Evolutionary conservation across 2,329 filamentous ascomycete species (phyloP), one percentile per base, ranked within the genome.

Genomic region (Teratosphaeria viscida): DNA sequence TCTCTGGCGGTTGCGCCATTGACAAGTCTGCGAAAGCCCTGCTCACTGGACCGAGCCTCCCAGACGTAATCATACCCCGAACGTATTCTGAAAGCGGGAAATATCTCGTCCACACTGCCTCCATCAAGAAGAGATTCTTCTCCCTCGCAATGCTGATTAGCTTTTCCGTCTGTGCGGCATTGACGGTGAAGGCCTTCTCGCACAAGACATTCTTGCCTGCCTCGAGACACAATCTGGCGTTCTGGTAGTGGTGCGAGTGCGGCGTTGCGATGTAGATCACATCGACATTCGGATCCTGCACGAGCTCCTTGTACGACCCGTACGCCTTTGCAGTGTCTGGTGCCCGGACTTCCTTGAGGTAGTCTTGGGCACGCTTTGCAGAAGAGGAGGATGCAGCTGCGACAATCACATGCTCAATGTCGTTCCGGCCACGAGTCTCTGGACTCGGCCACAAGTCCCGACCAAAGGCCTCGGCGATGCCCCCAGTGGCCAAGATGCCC

Each of bases 161-260:
- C 71, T 85, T 85, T 74, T 83, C 84, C 27, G 88, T 79, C 75
- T 96, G 91, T 10, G 84, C 79, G 2, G 88, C 90, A 64, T 87
- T 95, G 63, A 92, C 88, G 1, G 90, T 95, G 68, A 96, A 86
- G 0, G 91, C 84, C 79, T 96, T 96, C 75, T 96, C 91, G 74
- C 90, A 95, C 37, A 96, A 82, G 34, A 96, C 90, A 68, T 92
- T 82, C 80, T 95, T 96, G 68, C 89, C 88, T 7, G 88, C 88
- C 65, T 89, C 82, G 47, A 96, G 80, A 52, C 86, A 88, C n/a
- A 95, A 82, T 83, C 91, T 89, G 64, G 85, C 83, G 75, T 96
- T 92, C 73, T 95, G 90, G 78, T 92, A 95, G 78, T 96, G 91
- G 74, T 95, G 91, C 67, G 88, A 92, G 77, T 95, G 91, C 16